phyloP scores from a whole-genome alignment of 2,329 filamentous ascomycete species.

The Verticillium nonalfalfae region DNA sequence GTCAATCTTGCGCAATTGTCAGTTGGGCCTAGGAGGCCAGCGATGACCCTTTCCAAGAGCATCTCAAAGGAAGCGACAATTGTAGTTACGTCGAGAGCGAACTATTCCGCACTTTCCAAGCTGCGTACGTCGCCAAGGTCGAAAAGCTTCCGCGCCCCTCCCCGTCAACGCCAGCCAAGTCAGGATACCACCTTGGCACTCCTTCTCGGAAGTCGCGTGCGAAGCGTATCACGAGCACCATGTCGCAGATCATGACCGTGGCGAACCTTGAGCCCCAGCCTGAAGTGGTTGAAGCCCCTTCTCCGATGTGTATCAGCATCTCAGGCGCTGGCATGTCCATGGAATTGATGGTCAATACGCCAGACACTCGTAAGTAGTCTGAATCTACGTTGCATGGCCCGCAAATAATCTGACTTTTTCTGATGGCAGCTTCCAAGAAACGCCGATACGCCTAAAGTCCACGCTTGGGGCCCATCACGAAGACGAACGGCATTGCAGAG shows the following conservation, averaged over 20 bases:
- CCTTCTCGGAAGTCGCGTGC: neutral
- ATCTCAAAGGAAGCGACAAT: neutral
- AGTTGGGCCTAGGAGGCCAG: constrained; percentile 5
- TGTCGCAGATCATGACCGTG: neutral
- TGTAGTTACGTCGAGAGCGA: neutral
- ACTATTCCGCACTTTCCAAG: neutral
- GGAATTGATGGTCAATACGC: neutral
- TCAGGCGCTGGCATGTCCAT: neutral
- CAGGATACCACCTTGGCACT: neutral
- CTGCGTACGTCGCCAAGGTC: neutral
- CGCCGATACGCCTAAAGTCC: neutral
- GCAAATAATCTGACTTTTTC: neutral
- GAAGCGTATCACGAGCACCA: neutral
- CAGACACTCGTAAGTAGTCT: neutral
- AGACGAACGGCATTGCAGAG: no score
- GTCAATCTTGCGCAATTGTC: neutral
- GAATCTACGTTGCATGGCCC: neutral
- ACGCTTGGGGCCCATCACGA: neutral
- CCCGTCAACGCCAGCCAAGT: neutral
- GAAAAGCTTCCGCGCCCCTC: neutral
- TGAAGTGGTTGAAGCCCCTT: neutral
- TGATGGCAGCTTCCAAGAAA: neutral
- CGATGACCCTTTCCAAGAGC: constrained; percentile 4
- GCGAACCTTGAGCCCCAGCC: neutral
- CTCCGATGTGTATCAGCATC: neutral